Evolutionary conservation across 495 filamentous ascomycete genomes (phyloP).

Genomic region (Achaetomiella virescens): DNA sequence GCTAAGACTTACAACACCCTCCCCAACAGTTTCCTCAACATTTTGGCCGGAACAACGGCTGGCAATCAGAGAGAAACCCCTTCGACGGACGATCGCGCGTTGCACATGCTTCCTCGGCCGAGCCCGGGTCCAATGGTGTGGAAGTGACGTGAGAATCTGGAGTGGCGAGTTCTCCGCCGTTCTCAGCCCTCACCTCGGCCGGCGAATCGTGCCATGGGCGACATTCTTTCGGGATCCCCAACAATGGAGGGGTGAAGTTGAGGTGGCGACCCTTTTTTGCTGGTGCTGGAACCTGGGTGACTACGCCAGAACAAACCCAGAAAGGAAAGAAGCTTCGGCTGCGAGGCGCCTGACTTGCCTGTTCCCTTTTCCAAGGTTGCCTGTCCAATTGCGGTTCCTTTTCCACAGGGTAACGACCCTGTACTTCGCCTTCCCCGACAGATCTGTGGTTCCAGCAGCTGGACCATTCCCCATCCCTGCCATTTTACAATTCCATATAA

Average conservation of each 20-base stretch:
- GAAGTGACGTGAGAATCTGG: slow-evolving; percentile 4
- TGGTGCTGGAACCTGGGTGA: no score
- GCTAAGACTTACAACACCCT: slow-evolving; percentile 10
- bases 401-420: no score
- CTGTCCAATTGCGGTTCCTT: no score
- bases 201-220: slow-evolving; percentile 11
- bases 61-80: slow-evolving; percentile 4
- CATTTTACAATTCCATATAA: slow-evolving; percentile 18
- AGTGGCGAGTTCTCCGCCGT: background rate
- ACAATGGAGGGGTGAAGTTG: slow-evolving; percentile 3
- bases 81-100: slow-evolving; percentile 17
- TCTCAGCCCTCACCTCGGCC: background rate
- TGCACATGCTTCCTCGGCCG: slow-evolving; percentile 24
- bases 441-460: no score
- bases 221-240: slow-evolving; percentile 3
- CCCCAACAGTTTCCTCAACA: slow-evolving; percentile 37
- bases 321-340: no score
- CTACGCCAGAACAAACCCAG: no score
- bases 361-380: no score
- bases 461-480: slow-evolving; percentile 18
- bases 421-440: no score
- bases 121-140: slow-evolving; percentile 12
- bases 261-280: background rate
- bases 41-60: slow-evolving; percentile 21
- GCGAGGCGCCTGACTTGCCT: no score